phyloP scores from a whole-genome alignment of 2,329 filamentous ascomycete genomes.

The Seiridium cupressi region DNA sequence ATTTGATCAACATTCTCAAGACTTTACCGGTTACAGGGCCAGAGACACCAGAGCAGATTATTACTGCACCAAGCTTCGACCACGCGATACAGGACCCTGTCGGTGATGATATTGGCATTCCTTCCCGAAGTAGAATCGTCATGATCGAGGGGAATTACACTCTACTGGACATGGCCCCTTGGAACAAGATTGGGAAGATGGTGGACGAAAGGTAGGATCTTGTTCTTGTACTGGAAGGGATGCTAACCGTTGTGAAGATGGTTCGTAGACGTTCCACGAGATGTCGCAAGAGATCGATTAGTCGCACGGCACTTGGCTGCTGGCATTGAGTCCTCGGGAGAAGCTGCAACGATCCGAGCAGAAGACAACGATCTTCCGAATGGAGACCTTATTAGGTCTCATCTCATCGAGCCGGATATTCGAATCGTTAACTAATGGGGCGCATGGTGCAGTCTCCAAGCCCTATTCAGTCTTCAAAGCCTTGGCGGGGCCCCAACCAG shows the following conservation, averaged over 20 bases:
- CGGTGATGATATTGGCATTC: slow-evolving; percentile 17
- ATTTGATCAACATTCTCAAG: slow-evolving; percentile 17
- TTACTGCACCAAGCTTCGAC: slow-evolving; percentile 43
- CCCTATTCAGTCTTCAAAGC: slow-evolving; percentile 5
- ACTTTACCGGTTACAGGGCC: slow-evolving; percentile 19
- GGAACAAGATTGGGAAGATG: slow-evolving; percentile 25
- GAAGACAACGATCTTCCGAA: slow-evolving; percentile 29
- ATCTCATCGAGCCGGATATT: slow-evolving; percentile 21
- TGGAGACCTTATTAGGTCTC: slow-evolving; percentile 21
- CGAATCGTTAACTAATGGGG: slow-evolving; percentile 19
- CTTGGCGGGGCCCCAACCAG: slow-evolving; percentile 16
- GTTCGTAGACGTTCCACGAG: slow-evolving; percentile 24
- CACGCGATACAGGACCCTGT: slow-evolving; percentile 48
- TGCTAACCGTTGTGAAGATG: slow-evolving; percentile 16
- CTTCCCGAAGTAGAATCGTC: slow-evolving; percentile 42
- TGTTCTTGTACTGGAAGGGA: neutral
- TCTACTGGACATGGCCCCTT: slow-evolving; percentile 42
- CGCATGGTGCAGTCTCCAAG: no score
- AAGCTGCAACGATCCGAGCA: slow-evolving; percentile 19
- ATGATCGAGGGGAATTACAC: slow-evolving; percentile 52
- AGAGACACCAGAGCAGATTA: slow-evolving; percentile 12
- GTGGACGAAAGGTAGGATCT: slow-evolving; percentile 39
- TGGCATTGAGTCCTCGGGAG: slow-evolving; percentile 23
- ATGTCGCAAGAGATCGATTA: slow-evolving; percentile 20
- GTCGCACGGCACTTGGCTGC: slow-evolving; percentile 22